Evolutionary conservation across 768 basidiomycete species (phyloP), one percentile per base, ranked within the genome.

Genomic region (Collybia sordida): DNA sequence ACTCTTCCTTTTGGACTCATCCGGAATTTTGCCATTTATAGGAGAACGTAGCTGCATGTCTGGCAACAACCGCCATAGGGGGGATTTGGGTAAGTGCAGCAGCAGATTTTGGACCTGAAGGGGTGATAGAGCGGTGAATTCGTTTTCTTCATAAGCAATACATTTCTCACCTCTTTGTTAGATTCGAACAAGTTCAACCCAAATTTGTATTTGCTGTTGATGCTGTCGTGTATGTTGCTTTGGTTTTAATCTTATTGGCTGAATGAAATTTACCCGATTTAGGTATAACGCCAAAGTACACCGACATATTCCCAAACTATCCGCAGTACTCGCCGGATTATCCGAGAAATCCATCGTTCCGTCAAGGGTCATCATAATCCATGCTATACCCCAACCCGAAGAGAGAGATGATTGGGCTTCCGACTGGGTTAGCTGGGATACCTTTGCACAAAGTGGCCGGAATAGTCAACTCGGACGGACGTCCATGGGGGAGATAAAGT

Each of bases 11-110:
- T 3, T 31, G 14, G 11, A 14, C 21, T 44, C 42, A 45, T 37
- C 36, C 38, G 27, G 37, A n/a, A n/a, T 45, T 49, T 35, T 35
- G 21, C 43, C 42, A 36, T 28, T 27, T 51, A 17, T 44, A 88
- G 86, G 86, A 88, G 70, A 86, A 82, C 56, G 78, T 86, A 5
- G 82, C 73, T 15, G 80, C 82, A 1, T 85, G 81, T 63, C 77
- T 89, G 22, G 86, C 86, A 6, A 75, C 85, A 15, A 70, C 83
- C 34, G 86, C 88, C 18, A 69, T 90, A 44, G 89, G 84, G 40
- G 88, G 77, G n/a, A 87, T 92, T 37, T 93, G 88, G 86, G 88
- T 89, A 38, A 84, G 82, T 59, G 88, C 87, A 12, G 87, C 89
- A 15, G 82, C 88, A 14, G 90, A 92, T 66, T 91, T 92, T 66